Evolutionary conservation across 208 protist genomes (phyloP), one percentile per base, ranked within the genome.

Genomic region (Leishmania lainsoni): DNA sequence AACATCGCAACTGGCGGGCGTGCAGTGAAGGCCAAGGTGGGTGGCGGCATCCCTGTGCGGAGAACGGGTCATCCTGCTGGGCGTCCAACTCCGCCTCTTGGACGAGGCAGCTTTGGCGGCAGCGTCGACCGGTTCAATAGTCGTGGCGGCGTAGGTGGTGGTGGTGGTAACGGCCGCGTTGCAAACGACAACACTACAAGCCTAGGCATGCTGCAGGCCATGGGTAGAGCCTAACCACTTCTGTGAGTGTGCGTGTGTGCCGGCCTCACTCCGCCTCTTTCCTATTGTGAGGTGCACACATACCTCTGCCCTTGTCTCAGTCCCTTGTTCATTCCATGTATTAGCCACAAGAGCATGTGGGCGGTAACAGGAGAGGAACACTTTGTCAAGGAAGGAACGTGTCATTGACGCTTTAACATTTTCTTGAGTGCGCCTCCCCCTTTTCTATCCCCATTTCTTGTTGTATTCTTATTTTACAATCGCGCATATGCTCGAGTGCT

Each of bases 121-220:
- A 54, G 71, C 75, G 83, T 81, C 17, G 78, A 80, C 51, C 81
- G 90, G 17, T 92, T 90, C 84, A 56, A 72, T 68, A 69, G 26
- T 61, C 68, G 72, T 39, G 90, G 83, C 71, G 56, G 79, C 22
- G 66, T 75, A 9, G 70, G 80, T 61, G 86, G 85, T 48, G 77
- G 75, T 70, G 81, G 81, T 48, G 84, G 79, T 63, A 78, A 76
- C 39, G 81, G 83, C 73, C 87, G 84, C 76, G 92, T 97, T 74
- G 54, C 92, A 20, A 97, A 96, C 72, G 90, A 93, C 74, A 97
- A 97, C 81, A 92, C 89, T 35, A 92, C 92, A 5, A 97, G 94
- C 75, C n/a, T 96, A 14, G 94, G 93, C 54, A 96, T 96, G 90
- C 83, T 96, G 39, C 94, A 97, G 75, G 91, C 93, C 9, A 91